These are phyloP conservation scores for Diplodia sapinea DNA, from an alignment of 2,329 filamentous ascomycete species.

Conservation along the genomic window DNA sequence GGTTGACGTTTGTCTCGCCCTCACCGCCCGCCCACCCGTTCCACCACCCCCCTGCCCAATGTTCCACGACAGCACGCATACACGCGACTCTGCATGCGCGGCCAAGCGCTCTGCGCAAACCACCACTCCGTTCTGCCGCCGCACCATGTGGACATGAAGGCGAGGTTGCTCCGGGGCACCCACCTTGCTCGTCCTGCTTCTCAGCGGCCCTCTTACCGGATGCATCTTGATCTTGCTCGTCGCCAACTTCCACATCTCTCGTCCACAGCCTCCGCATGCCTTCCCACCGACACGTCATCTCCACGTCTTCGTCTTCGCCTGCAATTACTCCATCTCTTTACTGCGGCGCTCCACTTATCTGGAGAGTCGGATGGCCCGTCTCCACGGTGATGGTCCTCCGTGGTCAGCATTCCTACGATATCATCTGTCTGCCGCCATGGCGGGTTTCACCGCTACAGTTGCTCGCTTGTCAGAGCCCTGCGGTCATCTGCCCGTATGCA, in stretches of 20 bases:
- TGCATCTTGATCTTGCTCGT: background rate
- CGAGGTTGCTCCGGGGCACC: background rate
- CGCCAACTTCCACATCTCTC: background rate
- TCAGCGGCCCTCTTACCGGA: background rate
- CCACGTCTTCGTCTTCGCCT: background rate
- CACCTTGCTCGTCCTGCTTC: background rate
- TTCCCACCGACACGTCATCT: background rate
- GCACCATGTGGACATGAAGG: background rate
- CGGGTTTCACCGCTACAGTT: background rate
- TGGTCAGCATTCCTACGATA: background rate
- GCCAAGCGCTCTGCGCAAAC: constrained; percentile 13
- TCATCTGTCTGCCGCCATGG: background rate
- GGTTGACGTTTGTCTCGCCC: constrained; percentile 3
- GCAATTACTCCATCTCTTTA: background rate
- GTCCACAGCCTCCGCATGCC: background rate
- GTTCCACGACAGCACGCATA: constrained; percentile 23
- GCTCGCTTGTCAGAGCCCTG: background rate
- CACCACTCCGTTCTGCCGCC: background rate
- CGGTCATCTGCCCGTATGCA: background rate
- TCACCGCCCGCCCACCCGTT: constrained; percentile 23
- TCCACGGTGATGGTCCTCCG: background rate
- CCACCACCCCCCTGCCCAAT: constrained; percentile 23
- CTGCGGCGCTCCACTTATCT: background rate
- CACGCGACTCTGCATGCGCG: constrained; percentile 3
- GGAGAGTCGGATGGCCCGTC: background rate